These are phyloP conservation scores for Cicer yamashitae DNA, from an alignment of 306 rosid species.

Conservation along the genomic window DNA sequence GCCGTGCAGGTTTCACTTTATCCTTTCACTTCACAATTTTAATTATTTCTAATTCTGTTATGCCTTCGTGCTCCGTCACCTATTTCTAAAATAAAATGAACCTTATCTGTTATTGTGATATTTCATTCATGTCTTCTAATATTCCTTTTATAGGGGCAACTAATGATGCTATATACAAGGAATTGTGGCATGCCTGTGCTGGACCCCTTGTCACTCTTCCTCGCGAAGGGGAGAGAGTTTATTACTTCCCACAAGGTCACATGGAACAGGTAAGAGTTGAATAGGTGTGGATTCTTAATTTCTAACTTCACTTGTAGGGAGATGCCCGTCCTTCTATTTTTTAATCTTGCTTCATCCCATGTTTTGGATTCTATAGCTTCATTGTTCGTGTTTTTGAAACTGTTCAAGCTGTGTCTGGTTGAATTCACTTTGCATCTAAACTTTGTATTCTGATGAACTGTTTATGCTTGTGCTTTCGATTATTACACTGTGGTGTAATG, in stretches of 20 bases:
- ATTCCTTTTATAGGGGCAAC: constrained; percentile 56
- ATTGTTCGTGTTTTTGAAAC: constrained; percentile 3
- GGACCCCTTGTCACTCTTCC: constrained; percentile 99
- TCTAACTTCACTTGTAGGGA: not conserved
- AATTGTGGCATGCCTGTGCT: constrained; percentile 99
- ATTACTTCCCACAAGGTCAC: constrained; percentile 97
- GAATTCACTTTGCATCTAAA: constrained; percentile 11
- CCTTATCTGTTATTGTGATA: not conserved
- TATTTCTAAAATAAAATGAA: not conserved
- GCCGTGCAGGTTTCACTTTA: constrained; percentile 62
- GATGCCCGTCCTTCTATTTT: constrained; percentile 16
- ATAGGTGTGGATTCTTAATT: not conserved
- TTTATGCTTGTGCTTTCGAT: constrained; percentile 24
- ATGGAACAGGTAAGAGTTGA: constrained; percentile 84
- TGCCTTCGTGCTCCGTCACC: not conserved
- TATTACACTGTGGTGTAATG: not conserved
- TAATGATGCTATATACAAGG: constrained; percentile 84
- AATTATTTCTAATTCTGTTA: not conserved
- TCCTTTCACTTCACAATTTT: constrained; percentile 3
- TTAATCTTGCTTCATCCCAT: not conserved
- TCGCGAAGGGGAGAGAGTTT: constrained; percentile 85
- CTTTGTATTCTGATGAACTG: constrained; percentile 6
- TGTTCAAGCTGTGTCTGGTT: constrained; percentile 8
- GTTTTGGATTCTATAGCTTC: not conserved
- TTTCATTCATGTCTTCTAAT: constrained; percentile 27